Conservation (phyloP, 345 rosid species). For the Ceriops decandra region DNA sequence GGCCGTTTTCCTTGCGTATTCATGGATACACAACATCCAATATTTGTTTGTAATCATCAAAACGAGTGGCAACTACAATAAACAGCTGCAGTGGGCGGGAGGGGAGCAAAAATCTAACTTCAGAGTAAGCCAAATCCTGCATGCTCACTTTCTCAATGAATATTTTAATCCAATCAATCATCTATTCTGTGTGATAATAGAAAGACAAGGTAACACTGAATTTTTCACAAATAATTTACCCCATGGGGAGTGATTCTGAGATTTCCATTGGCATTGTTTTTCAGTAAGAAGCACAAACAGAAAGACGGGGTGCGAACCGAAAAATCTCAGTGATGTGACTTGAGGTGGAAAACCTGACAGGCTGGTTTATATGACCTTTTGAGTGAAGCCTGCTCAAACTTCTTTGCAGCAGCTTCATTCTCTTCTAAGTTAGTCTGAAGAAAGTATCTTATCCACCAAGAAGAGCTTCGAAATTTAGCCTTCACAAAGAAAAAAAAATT, state of each 20-base stretch:
- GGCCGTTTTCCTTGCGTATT: neutral
- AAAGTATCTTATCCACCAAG: slow-evolving; percentile 88
- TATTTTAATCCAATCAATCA: neutral
- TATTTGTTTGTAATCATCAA: neutral
- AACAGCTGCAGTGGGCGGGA: neutral
- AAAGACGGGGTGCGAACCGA: neutral
- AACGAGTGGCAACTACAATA: neutral
- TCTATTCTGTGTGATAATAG: neutral
- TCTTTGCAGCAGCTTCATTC: slow-evolving; percentile 63
- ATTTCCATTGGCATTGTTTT: neutral
- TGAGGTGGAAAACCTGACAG: slow-evolving; percentile 91
- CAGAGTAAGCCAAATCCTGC: neutral
- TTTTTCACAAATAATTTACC: neutral
- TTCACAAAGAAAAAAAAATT: slow-evolving; percentile 13
- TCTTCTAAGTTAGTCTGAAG: slow-evolving; percentile 56
- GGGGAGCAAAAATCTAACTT: neutral
- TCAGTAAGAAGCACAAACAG: neutral
- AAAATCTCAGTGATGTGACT: slow-evolving; percentile 45
- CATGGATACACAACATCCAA: neutral
- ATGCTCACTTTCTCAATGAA: neutral
- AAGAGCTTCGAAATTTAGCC: slow-evolving; percentile 85
- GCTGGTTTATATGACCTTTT: slow-evolving; percentile 64
- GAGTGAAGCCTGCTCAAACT: slow-evolving; percentile 65
- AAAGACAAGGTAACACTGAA: neutral
- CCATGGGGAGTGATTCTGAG: neutral